Conservation (phyloP, 805 yeast genomes). For the Yamadazyma ubonensis region DNA sequence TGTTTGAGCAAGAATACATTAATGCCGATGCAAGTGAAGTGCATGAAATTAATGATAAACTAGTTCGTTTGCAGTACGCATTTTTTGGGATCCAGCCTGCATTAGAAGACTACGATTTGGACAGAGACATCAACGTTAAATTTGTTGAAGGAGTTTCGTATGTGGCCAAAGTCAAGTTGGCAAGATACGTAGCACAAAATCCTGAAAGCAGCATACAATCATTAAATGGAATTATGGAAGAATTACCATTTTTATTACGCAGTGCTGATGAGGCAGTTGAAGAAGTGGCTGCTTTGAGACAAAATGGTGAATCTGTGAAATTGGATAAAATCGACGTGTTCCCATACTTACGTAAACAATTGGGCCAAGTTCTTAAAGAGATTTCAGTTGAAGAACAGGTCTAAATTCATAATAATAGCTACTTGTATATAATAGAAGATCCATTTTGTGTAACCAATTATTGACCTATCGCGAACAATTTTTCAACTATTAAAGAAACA, state of each 20-base stretch:
- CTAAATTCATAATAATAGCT: neutral
- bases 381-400: neutral
- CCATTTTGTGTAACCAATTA: constrained; percentile 4
- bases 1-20: constrained; percentile 60
- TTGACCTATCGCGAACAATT: constrained; percentile 8
- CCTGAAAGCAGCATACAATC: constrained; percentile 23
- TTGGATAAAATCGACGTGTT: constrained; percentile 42
- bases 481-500: too few relatives aligned
- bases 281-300: constrained; percentile 50
- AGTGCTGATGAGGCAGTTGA: constrained; percentile 41
- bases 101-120: constrained; percentile 52
- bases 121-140: constrained; percentile 48
- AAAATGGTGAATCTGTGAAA: constrained; percentile 25
- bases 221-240: constrained; percentile 41
- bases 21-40: constrained; percentile 52
- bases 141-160: constrained; percentile 65
- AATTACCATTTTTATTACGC: constrained; percentile 40
- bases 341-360: constrained; percentile 36
- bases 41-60: constrained; percentile 59
- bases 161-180: constrained; percentile 67
- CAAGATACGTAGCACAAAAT: constrained; percentile 28
- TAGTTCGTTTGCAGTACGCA: constrained; percentile 78
- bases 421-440: constrained; percentile 9
- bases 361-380: constrained; percentile 12
- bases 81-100: constrained; percentile 81